phyloP scores from a whole-genome alignment of 2,329 filamentous ascomycete genomes.

The Dothideomycetes sp. region DNA sequence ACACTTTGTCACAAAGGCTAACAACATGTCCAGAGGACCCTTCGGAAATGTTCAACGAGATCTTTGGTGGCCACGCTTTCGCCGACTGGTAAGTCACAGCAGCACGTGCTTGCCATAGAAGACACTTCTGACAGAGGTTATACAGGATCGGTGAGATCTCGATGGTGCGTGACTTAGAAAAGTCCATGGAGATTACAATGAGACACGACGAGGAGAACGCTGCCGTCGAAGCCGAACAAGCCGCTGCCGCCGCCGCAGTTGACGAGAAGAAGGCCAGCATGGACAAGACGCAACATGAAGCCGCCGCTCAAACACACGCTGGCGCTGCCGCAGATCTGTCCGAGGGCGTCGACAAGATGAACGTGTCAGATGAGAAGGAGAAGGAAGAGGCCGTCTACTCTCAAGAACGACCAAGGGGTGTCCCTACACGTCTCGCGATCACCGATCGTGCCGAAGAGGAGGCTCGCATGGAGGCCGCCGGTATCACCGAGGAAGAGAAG shows the following conservation, averaged over 20 bases:
- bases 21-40: constrained; percentile 60
- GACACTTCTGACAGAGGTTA: neutral
- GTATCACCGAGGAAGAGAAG: constrained; percentile 63
- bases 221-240: constrained; percentile 9
- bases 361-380: constrained; percentile 11
- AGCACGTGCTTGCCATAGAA: neutral
- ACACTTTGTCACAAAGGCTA: constrained; percentile 7
- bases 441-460: constrained; percentile 75
- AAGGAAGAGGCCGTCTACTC: constrained; percentile 12
- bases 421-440: constrained; percentile 75
- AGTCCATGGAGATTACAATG: constrained; percentile 97
- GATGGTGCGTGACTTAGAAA: constrained; percentile 95
- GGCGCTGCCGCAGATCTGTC: constrained; percentile 8
- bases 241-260: constrained; percentile 40
- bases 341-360: constrained; percentile 26
- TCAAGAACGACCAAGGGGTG: constrained; percentile 36
- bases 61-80: constrained; percentile 95
- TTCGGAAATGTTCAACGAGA: constrained; percentile 95
- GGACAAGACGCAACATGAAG: constrained; percentile 13
- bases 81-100: constrained; percentile 55
- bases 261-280: constrained; percentile 38
- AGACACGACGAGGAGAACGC: constrained; percentile 52
- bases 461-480: constrained; percentile 53
- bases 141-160: constrained; percentile 82
- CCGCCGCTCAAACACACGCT: constrained; percentile 10